Percentiles rank a stretch among this genome's conserved stretches.
These are phyloP conservation scores for Jacaranda mimosifolia DNA, from an alignment of 257 asterid genomes.

Conservation along the genomic window DNA sequence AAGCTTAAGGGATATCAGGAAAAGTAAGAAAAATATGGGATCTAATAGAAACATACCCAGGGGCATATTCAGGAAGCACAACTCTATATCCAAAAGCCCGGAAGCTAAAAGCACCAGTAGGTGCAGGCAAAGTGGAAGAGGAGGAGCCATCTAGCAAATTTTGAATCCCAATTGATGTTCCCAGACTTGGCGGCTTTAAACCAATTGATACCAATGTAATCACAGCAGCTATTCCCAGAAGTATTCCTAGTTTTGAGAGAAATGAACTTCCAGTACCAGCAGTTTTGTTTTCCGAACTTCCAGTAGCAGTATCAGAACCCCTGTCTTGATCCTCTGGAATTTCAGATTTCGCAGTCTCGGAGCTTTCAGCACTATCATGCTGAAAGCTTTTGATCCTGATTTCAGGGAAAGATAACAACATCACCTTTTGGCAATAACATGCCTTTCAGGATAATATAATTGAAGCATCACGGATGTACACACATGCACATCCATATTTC, in stretches of 20 bases:
- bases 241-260: constrained; percentile 67
- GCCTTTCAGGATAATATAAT: not conserved
- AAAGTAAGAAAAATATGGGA: constrained; percentile 8
- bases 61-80: constrained; percentile 81
- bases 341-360: constrained; percentile 40
- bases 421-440: not conserved
- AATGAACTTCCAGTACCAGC: constrained; percentile 51
- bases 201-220: constrained; percentile 60
- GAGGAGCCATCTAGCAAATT: constrained; percentile 51
- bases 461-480: not conserved
- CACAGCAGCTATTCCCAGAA: constrained; percentile 73
- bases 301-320: constrained; percentile 41
- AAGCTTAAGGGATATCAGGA: constrained; percentile 8
- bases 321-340: constrained; percentile 42
- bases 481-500: too few relatives aligned
- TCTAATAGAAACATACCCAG: constrained; percentile 57
- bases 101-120: constrained; percentile 67
- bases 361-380: constrained; percentile 48
- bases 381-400: constrained; percentile 62
- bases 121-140: constrained; percentile 49
- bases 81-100: constrained; percentile 76
- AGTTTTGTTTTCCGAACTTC: constrained; percentile 40
- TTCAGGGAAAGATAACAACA: not conserved
- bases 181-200: constrained; percentile 57
- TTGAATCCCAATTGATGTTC: constrained; percentile 62